Conservation (phyloP, 2,329 filamentous ascomycete species). For the Zasmidium citrigriseum region DNA sequence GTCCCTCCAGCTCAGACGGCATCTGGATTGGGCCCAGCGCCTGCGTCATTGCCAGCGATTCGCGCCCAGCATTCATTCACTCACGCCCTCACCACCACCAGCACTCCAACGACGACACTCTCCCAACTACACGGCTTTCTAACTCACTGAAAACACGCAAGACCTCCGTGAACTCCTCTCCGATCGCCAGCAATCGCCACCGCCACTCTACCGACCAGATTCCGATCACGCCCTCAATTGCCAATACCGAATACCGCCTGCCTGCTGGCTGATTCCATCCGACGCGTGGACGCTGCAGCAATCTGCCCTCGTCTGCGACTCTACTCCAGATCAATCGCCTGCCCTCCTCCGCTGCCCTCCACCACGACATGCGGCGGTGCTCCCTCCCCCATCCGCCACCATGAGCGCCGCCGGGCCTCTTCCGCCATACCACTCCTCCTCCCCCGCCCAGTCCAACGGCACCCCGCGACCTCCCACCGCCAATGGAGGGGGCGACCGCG, state of each 20-base stretch:
- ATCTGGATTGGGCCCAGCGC: not conserved
- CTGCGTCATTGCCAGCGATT: not conserved
- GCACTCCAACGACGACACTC: not conserved
- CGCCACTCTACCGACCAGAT: not conserved
- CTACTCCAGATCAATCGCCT: not conserved
- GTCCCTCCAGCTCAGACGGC: not conserved
- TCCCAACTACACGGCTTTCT: not conserved
- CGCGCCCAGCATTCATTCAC: not conserved
- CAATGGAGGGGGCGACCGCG: constrained; percentile 26
- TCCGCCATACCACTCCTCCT: constrained; percentile 9
- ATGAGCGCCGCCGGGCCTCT: constrained; percentile 40
- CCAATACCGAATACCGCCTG: constrained; percentile 6
- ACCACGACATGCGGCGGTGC: constrained; percentile 12
- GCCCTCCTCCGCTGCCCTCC: not conserved
- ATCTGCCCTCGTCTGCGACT: not conserved
- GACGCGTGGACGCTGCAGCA: not conserved
- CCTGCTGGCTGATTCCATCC: constrained; percentile 1
- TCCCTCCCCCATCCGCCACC: constrained; percentile 24
- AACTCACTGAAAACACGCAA: not conserved
- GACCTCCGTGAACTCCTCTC: not conserved
- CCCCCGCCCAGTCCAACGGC: not conserved
- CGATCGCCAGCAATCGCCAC: not conserved
- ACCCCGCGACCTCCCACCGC: not conserved
- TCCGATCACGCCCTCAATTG: too few species aligned
- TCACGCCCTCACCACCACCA: not conserved